These are phyloP conservation scores for Clavulina sp. DNA, from an alignment of 768 basidiomycete genomes.

Conservation along the genomic window DNA sequence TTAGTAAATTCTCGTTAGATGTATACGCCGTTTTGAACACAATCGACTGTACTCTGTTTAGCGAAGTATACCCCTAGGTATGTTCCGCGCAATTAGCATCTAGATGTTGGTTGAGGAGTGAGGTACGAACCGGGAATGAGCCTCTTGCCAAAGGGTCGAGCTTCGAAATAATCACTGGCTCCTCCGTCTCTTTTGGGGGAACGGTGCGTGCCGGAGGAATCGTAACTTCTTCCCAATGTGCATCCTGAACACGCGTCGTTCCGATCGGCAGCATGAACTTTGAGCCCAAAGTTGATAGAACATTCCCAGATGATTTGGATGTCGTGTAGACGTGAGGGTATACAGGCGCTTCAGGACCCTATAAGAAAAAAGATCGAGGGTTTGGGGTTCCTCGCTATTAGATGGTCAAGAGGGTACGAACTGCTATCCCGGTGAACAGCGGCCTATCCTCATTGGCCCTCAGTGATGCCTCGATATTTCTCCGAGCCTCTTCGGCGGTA, in stretches of 20 bases:
- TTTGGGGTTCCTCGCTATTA: no score
- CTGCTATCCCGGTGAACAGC: constrained; percentile 39
- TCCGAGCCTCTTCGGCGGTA: constrained; percentile 32
- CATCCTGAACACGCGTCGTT: constrained; percentile 45
- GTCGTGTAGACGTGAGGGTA: constrained; percentile 82
- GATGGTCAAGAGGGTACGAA: constrained; percentile 16
- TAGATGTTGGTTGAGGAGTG: not conserved
- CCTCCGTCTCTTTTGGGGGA: constrained; percentile 54
- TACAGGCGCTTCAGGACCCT: constrained; percentile 35
- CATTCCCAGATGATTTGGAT: constrained; percentile 36
- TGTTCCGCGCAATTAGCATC: not conserved
- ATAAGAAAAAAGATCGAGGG: not conserved
- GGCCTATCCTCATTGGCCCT: constrained; percentile 47
- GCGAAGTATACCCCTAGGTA: constrained; percentile 55
- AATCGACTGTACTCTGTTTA: constrained; percentile 93
- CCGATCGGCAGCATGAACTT: constrained; percentile 73
- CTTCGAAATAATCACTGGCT: constrained; percentile 49
- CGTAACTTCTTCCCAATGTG: constrained; percentile 76
- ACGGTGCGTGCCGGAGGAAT: constrained; percentile 71
- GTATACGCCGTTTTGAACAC: constrained; percentile 83
- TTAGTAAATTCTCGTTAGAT: constrained; percentile 92
- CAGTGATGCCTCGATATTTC: constrained; percentile 43
- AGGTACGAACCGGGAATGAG: constrained; percentile 59
- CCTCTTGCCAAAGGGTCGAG: constrained; percentile 61
- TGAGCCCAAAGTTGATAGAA: constrained; percentile 55